Evolutionary conservation across 495 filamentous ascomycete genomes (phyloP).

Genomic region (Astrothelium subdiscretum): DNA sequence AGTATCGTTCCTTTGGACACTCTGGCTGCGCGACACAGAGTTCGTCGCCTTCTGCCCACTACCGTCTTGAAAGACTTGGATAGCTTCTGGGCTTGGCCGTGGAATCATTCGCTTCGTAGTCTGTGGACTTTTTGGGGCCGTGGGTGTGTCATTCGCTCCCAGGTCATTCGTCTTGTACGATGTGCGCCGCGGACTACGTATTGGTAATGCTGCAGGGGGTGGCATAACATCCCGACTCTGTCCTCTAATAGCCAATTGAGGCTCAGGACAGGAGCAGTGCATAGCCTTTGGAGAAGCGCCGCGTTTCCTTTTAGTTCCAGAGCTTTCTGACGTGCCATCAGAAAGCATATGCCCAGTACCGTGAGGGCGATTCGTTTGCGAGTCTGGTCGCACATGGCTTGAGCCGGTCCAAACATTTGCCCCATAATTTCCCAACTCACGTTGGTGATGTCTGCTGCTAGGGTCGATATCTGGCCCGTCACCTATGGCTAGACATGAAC

Average conservation of each 20-base stretch:
- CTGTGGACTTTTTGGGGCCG: background rate
- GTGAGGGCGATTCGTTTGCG: background rate
- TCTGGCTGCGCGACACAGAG: background rate
- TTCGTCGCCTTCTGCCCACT: background rate
- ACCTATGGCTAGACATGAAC: background rate
- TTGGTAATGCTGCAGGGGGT: slow-evolving; percentile 11
- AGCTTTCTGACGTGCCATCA: slow-evolving; percentile 4
- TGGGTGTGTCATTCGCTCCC: background rate
- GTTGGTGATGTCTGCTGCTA: background rate
- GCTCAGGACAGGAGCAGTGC: background rate
- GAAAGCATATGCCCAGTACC: background rate
- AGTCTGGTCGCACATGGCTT: background rate
- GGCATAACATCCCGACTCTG: slow-evolving; percentile 25
- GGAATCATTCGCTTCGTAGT: background rate
- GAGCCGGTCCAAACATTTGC: background rate
- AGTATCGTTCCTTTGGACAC: background rate
- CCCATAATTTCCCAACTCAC: background rate
- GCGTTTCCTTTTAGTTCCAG: slow-evolving; percentile 15
- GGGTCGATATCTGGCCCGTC: background rate
- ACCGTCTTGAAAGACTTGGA: background rate
- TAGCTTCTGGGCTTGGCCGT: background rate
- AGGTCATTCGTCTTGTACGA: background rate
- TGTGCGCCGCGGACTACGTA: background rate
- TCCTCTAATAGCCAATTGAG: background rate
- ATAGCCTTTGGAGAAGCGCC: slow-evolving; percentile 4